Evolutionary conservation across 345 rosid species (phyloP), one percentile per base, ranked within the genome.

Genomic region (Citrus trifoliata): DNA sequence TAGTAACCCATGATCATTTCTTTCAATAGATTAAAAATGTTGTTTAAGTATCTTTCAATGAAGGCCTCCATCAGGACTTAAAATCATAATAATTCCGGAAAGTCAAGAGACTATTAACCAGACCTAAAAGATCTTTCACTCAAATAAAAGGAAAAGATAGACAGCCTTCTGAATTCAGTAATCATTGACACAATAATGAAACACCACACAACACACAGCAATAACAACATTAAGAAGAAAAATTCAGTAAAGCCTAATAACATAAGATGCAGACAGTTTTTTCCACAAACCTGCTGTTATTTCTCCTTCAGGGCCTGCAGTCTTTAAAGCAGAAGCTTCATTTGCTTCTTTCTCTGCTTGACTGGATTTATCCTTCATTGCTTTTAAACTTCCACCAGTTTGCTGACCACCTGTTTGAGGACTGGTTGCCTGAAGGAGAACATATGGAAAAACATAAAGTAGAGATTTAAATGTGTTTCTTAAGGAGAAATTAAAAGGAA

Each of bases 241-340:
- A 30, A 10, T 32, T 30, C 25, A 73, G 55, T 21, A 48, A 32
- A 64, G 13, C 70, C 62, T 19, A 27, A 7, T 46, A 70, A 30
- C n/a, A 58, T 37, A 58, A 12, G 13, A 67, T 35, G 19, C 32
- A 33, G 6, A 72, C 51, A 67, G 28, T 25, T 67, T 51, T 32
- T 33, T 37, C 13, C 53, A 77, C 85, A 78, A 53, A 93, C 98
- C 98, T 89, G 98, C 98, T 16, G 98, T 91, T 88, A 93, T 91
- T 83, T 93, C 95, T 42, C 92, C 92, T 37, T 86, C 97, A 37
- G 95, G 83, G 38, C 97, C 97, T 10, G 92, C 97, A 82, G 88
- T 91, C 85, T 95, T 95, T 78, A 95, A 83, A 78, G 82, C 88
- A 48, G 98, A 76, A 42, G 84, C 91, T 82, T 89, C 95, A 35